Base-by-base conservation (phyloP, 1,284 basidiomycete species). In the Rhizopogon parksii region DNA sequence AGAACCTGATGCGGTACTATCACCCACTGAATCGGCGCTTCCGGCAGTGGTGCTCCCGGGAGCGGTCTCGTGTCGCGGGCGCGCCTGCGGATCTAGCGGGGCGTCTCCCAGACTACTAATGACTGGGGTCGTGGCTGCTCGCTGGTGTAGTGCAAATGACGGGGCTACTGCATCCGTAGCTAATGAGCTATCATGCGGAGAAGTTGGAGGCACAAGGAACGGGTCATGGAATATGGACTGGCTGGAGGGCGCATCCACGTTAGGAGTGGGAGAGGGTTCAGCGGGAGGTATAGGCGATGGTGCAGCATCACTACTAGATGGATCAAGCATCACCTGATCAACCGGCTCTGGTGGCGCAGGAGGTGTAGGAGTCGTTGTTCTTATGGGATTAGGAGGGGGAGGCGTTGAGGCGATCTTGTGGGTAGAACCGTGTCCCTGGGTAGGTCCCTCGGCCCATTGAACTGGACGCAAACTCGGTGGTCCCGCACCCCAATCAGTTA, bases 61-160 rank as follows among this genome's bases (percentile, higher is more conserved):
- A 2, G 40, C 49, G 2, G 48, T 43, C 42, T 56, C 61, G 2
- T 57, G 19, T 12, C 21, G 49, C 21, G 40, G 51, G 14, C 36
- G 42, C 3, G 21, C 30, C 45, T 47, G 53, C 12, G 25, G 6
- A 17, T 40, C 30, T 1, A n/a, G 19, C 21, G 42, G 32, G 1
- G 53, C 48, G 12, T 35, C 43, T 35, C 51, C 62, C 15, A 3
- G 40, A 40, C 7, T 36, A 40, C 46, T 56, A 3, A 32, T 45
- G 30, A 46, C 52, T 6, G 24, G 19, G 3, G 46, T 21, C 2
- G 52, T 40, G 15, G 25, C 17, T 34, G 27, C 36, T 12, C 32
- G 35, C n/a, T 51, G n/a, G 8, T 43, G 53, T 9, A 45, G 14
- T 34, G 17, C 19, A 21, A 30, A 45, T n/a, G 17, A 9, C 1